Conservation (phyloP, 2,329 filamentous ascomycete species). For the Colletotrichum cereale region DNA sequence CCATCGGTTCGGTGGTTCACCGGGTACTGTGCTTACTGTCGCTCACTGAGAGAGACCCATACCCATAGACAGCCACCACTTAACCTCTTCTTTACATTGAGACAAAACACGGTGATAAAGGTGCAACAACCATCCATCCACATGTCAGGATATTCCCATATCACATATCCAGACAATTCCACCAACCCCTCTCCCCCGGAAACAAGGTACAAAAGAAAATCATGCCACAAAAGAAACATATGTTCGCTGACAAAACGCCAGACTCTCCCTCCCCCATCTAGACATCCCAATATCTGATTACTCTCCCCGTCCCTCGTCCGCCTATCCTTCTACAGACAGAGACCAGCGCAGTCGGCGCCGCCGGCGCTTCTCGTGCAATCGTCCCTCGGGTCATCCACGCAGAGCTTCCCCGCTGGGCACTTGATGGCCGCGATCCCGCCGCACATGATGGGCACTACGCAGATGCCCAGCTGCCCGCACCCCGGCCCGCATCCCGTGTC, state of each 20-base stretch:
- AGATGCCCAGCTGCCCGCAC: slow-evolving; percentile 52
- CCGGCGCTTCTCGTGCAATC: slow-evolving; percentile 45
- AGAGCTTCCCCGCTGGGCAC: slow-evolving; percentile 46
- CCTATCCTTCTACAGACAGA: slow-evolving; percentile 41
- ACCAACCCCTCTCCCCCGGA: not conserved
- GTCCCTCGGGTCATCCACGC: slow-evolving; percentile 48
- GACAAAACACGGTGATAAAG: not conserved
- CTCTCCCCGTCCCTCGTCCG: not conserved
- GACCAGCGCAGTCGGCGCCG: slow-evolving; percentile 48
- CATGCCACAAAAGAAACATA: not conserved
- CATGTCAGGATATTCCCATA: not conserved
- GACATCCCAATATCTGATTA: not conserved
- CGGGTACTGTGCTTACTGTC: not conserved
- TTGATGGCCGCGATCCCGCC: slow-evolving; percentile 44
- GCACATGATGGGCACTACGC: slow-evolving; percentile 44
- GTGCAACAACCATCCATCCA: not conserved
- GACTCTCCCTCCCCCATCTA: not conserved
- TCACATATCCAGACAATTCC: not conserved
- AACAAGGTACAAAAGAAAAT: not conserved
- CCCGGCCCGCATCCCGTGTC: slow-evolving; percentile 49
- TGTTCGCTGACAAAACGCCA: not conserved
- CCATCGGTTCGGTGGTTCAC: not conserved
- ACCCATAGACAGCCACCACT: no score
- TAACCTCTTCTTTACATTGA: not conserved
- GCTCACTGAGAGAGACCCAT: not conserved